Evolutionary conservation across 306 rosid genomes (phyloP).

Genomic region (Arachis stenosperma): DNA sequence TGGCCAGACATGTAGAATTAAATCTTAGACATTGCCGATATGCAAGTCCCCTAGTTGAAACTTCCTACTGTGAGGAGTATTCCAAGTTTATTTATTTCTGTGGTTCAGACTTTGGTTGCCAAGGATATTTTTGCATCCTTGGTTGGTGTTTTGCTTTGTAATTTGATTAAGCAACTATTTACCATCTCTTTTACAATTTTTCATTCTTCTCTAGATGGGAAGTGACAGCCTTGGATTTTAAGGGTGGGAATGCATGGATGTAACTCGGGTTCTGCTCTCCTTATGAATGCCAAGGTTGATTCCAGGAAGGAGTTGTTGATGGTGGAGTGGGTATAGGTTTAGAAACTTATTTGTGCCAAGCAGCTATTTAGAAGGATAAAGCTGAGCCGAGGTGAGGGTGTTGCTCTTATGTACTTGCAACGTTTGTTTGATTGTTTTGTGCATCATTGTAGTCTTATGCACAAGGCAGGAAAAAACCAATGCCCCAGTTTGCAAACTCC

Average conservation of each 20-base stretch:
- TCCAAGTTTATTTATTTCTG: conserved; percentile 11
- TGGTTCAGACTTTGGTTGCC: background rate
- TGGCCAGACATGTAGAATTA: background rate
- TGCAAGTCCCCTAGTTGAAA: background rate
- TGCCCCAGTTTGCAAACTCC: conserved; percentile 45
- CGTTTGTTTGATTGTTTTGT: background rate
- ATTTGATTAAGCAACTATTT: conserved; percentile 25
- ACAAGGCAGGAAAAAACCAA: conserved; percentile 9
- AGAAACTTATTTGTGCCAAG: conserved; percentile 90
- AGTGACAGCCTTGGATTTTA: conserved; percentile 48
- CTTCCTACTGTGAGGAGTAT: background rate
- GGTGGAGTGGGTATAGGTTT: conserved; percentile 92
- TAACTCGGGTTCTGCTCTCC: conserved; percentile 72
- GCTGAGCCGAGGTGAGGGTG: conserved; percentile 82
- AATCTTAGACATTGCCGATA: background rate
- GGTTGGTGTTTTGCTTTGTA: conserved; percentile 6
- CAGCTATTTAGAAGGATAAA: conserved; percentile 93
- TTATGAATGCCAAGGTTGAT: conserved; percentile 99
- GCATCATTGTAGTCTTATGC: conserved; percentile 29
- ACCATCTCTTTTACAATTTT: conserved; percentile 20
- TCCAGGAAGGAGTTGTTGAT: conserved; percentile 99
- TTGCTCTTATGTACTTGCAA: too few species aligned
- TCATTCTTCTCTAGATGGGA: conserved; percentile 59
- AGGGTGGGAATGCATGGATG: conserved; percentile 92
- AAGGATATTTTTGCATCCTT: conserved; percentile 10